Conservation (phyloP, 805 yeast genomes). For the Nakazawaea holstii region DNA sequence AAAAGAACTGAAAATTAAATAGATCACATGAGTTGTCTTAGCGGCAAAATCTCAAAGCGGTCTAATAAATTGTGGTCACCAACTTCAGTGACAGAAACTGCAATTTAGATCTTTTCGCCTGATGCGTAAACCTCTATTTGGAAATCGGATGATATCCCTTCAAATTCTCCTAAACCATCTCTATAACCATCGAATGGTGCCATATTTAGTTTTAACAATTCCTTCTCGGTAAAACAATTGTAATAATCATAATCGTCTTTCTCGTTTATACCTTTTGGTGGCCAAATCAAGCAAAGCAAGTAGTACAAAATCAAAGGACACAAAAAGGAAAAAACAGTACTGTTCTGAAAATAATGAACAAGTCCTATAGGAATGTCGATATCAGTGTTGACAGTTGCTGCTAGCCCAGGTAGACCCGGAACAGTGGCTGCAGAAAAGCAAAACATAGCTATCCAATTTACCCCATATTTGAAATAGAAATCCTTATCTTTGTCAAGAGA, state of each 20-base stretch:
- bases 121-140: too few relatives aligned
- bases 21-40: too few relatives aligned
- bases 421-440: conserved; percentile 34
- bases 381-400: conserved; percentile 24
- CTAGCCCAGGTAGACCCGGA: conserved; percentile 47
- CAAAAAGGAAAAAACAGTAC: conserved; percentile 35
- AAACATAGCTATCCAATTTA: conserved; percentile 35
- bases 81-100: too few relatives aligned
- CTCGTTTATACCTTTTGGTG: conserved; percentile 26
- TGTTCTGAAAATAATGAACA: conserved; percentile 29
- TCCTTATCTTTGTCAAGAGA: conserved; percentile 18
- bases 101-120: too few relatives aligned
- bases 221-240: conserved; percentile 23
- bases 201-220: conserved; percentile 7
- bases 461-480: conserved; percentile 37
- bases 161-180: too few relatives aligned
- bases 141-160: too few relatives aligned
- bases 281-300: conserved; percentile 28
- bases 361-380: conserved; percentile 19
- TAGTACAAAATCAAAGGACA: conserved; percentile 34
- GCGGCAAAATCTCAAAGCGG: too few relatives aligned
- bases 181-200: too few relatives aligned
- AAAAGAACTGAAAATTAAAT: too few relatives aligned
- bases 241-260: conserved; percentile 28
- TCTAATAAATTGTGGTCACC: too few relatives aligned